phyloP scores from a whole-genome alignment of 345 rosid genomes.

The Gossypium longicalyx region DNA sequence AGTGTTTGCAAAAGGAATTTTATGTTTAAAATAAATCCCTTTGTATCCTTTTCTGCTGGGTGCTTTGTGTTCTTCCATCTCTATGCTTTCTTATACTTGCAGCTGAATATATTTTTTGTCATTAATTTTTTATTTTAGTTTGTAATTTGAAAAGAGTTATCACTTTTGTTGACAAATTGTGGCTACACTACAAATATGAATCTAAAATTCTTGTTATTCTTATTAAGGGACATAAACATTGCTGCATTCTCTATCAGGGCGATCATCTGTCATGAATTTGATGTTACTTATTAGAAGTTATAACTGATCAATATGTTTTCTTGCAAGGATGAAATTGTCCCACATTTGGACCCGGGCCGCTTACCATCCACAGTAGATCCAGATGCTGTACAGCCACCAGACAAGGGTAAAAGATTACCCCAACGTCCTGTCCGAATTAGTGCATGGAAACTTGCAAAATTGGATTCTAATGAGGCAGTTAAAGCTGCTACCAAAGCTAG shows the following conservation, averaged over 20 bases:
- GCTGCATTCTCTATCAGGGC: not conserved
- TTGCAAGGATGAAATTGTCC: slow-evolving; percentile 73
- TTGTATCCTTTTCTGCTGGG: not conserved
- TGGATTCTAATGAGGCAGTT: slow-evolving; percentile 74
- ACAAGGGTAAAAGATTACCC: slow-evolving; percentile 53
- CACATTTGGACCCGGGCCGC: slow-evolving; percentile 82
- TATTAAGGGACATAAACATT: not conserved
- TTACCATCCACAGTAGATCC: slow-evolving; percentile 79
- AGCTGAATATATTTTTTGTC: not conserved
- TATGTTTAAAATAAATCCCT: not conserved
- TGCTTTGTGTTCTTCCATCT: not conserved
- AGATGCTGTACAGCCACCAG: slow-evolving; percentile 39
- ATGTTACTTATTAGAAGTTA: not conserved
- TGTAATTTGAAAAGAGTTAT: not conserved
- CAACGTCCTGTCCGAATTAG: slow-evolving; percentile 80
- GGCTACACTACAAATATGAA: not conserved
- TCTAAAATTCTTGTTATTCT: not conserved
- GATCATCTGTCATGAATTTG: not conserved
- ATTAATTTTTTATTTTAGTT: not conserved
- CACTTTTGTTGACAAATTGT: not conserved
- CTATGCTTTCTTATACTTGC: not conserved
- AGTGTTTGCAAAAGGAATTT: not conserved
- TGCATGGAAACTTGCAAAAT: slow-evolving; percentile 87
- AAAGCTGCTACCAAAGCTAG: slow-evolving; percentile 89
- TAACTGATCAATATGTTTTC: not conserved